phyloP scores from a whole-genome alignment of 116 monocot genomes.

The Papilionanthe hybrid region DNA sequence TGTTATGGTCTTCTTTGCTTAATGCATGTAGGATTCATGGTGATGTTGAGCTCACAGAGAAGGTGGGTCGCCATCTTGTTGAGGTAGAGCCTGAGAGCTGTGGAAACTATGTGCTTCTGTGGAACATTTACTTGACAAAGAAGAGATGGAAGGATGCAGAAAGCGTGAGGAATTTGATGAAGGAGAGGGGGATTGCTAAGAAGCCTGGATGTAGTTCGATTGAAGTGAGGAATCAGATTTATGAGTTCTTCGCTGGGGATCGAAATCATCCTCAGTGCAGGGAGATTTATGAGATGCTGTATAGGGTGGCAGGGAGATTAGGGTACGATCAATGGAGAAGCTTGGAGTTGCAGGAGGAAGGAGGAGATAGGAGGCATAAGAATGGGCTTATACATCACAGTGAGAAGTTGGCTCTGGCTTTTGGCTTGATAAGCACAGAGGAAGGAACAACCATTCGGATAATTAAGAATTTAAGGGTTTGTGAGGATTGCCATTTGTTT shows the following conservation, averaged over 20 bases:
- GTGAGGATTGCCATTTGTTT: constrained; percentile 41
- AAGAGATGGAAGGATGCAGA: constrained; percentile 17
- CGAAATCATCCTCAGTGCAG: not conserved
- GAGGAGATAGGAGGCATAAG: constrained; percentile 2
- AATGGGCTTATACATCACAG: constrained; percentile 36
- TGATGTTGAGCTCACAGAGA: constrained; percentile 6
- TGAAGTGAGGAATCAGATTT: constrained; percentile 16
- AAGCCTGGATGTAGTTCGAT: constrained; percentile 22
- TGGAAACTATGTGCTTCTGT: constrained; percentile 15
- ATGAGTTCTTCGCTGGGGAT: constrained; percentile 15
- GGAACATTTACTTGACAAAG: constrained; percentile 6
- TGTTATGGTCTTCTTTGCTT: constrained; percentile 16
- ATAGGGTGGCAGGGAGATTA: not conserved
- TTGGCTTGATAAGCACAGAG: constrained; percentile 36
- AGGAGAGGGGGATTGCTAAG: constrained; percentile 12
- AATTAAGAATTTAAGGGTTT: constrained; percentile 38
- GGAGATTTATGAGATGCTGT: constrained; percentile 2
- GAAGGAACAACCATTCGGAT: constrained; percentile 22
- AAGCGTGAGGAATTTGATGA: constrained; percentile 12
- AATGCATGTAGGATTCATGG: constrained; percentile 17
- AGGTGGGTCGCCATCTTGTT: not conserved
- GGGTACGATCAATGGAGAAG: constrained; percentile 19
- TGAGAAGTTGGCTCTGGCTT: constrained; percentile 57
- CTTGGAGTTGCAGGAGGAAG: constrained; percentile 54
- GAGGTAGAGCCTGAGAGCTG: not conserved